Evolutionary conservation across 2,329 filamentous ascomycete genomes (phyloP).

Genomic region (Huntiella abstrusa): DNA sequence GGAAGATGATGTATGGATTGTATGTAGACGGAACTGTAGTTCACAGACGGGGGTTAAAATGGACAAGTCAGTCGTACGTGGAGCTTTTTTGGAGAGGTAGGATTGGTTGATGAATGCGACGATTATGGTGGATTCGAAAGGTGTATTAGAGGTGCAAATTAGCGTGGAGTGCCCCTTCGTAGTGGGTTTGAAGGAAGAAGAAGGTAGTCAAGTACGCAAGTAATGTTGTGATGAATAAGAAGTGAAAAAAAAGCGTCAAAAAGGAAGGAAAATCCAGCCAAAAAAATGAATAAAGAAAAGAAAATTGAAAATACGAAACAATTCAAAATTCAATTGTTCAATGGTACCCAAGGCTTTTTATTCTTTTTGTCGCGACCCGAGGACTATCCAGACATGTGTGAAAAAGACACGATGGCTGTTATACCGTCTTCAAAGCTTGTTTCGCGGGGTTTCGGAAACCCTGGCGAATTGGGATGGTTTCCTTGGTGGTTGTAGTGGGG

Average conservation of each 20-base stretch:
- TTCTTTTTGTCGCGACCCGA: too few species aligned
- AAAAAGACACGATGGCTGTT: conserved; percentile 11
- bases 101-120: neutral
- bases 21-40: neutral
- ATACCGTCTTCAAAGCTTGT: neutral
- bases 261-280: neutral
- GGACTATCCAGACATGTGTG: neutral
- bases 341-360: neutral
- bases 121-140: too few species aligned
- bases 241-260: neutral
- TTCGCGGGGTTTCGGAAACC: conserved; percentile 8
- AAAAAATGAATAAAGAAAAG: conserved; percentile 4
- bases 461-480: neutral
- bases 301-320: conserved; percentile 1
- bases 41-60: neutral
- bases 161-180: too few species aligned
- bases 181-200: too few species aligned
- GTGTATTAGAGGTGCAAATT: too few species aligned
- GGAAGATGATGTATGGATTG: neutral
- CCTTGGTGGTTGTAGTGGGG: neutral
- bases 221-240: neutral
- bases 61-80: neutral
- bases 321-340: neutral
- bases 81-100: neutral
- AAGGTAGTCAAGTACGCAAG: too few species aligned